phyloP scores from a whole-genome alignment of 2,329 filamentous ascomycete species.

The Aspergillus pseudoglaucus region DNA sequence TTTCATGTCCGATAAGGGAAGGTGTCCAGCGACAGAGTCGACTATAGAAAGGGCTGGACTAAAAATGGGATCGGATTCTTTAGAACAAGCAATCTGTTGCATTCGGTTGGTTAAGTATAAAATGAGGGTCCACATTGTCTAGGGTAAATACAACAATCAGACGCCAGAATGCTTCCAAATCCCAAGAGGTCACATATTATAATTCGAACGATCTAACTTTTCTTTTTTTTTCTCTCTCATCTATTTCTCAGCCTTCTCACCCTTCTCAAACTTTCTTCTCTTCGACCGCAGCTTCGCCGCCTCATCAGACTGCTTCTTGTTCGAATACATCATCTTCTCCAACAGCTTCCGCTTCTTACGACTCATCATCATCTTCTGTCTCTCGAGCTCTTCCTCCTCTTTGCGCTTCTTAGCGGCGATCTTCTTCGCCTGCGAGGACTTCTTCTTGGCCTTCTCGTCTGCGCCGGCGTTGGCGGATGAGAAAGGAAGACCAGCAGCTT shows the following conservation, averaged over 20 bases:
- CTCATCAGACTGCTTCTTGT: conserved; percentile 87
- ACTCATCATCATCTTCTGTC: conserved; percentile 96
- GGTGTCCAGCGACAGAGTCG: too few species aligned
- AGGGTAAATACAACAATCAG: not conserved
- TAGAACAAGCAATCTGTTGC: too few species aligned
- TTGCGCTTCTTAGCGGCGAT: conserved; percentile 58
- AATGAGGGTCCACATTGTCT: too few species aligned
- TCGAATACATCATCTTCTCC: conserved; percentile 95
- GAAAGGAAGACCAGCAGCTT: conserved; percentile 64
- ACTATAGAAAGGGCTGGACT: too few species aligned
- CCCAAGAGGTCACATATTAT: conserved; percentile 10
- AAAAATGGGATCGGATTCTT: too few species aligned
- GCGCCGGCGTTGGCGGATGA: conserved; percentile 40
- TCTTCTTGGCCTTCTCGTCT: conserved; percentile 60
- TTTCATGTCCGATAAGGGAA: too few species aligned
- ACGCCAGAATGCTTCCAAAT: conserved; percentile 15
- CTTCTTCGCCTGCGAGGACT: conserved; percentile 61
- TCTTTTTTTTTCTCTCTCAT: conserved; percentile 14
- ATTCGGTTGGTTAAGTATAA: too few species aligned
- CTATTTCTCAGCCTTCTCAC: conserved; percentile 18
- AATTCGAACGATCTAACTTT: conserved; percentile 15
- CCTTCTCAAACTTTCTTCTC: conserved; percentile 79
- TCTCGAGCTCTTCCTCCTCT: conserved; percentile 81
- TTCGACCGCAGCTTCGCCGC: conserved; percentile 81
- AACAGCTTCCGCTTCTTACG: conserved; percentile 96